Conservation (phyloP, 2,329 filamentous ascomycete genomes). For the Arthrobotrys conoides region DNA sequence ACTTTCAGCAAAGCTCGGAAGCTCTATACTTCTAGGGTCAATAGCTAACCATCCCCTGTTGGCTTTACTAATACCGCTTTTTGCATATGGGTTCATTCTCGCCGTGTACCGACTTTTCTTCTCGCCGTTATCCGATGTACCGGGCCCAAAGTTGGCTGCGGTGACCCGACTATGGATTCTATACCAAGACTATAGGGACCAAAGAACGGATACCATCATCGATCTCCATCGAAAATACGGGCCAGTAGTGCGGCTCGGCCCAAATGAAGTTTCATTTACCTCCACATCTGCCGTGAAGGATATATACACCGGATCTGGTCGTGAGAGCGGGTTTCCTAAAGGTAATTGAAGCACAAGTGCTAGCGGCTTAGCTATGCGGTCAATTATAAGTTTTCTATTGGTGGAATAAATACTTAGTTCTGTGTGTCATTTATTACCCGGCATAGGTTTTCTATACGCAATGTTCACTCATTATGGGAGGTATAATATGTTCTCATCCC, state of each 20-base stretch:
- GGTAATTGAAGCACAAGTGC: constrained; percentile 16
- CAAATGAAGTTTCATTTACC: constrained; percentile 74
- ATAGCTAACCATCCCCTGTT: neutral
- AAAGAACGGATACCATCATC: constrained; percentile 48
- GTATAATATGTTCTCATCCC: constrained; percentile 60
- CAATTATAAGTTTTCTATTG: constrained; percentile 3
- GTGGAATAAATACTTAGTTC: constrained; percentile 26
- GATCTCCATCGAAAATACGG: constrained; percentile 71
- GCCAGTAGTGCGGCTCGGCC: constrained; percentile 73
- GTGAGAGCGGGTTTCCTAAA: constrained; percentile 51
- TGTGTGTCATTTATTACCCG: neutral
- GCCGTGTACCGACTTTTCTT: constrained; percentile 42
- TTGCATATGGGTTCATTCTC: constrained; percentile 32
- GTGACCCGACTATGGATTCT: constrained; percentile 52
- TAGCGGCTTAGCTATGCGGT: neutral
- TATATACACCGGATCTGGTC: constrained; percentile 70
- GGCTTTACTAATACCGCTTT: neutral
- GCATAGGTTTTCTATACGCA: constrained; percentile 49
- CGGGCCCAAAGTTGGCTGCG: constrained; percentile 40
- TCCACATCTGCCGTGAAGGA: constrained; percentile 73
- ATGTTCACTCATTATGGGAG: constrained; percentile 61
- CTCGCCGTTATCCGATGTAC: constrained; percentile 52
- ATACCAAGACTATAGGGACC: constrained; percentile 47
- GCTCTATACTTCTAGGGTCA: neutral
- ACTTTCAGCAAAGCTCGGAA: neutral